These are phyloP conservation scores for Eucalyptus urophylla DNA, from an alignment of 345 rosid species.

Conservation along the genomic window DNA sequence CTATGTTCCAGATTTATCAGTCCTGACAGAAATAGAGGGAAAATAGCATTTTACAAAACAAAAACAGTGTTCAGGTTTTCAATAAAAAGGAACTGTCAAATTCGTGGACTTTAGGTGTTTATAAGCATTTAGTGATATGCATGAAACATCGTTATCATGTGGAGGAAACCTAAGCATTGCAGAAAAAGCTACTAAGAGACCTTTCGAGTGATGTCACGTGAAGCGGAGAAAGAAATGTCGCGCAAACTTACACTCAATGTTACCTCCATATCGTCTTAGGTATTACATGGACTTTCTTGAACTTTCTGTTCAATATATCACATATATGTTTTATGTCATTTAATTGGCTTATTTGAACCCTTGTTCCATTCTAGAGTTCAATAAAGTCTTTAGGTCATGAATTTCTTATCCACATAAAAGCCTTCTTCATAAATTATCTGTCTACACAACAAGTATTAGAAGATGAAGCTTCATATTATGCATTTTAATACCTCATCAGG, in stretches of 20 bases:
- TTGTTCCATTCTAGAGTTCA: neutral
- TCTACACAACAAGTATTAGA: neutral
- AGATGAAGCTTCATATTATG: neutral
- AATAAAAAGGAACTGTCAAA: neutral
- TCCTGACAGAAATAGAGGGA: neutral
- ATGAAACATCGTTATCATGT: neutral
- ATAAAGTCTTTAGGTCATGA: neutral
- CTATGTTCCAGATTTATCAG: neutral
- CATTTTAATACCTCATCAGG: conserved; percentile 47
- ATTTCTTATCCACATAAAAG: neutral
- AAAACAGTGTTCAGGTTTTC: neutral
- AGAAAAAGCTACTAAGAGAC: neutral
- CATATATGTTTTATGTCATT: neutral
- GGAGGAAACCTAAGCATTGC: neutral
- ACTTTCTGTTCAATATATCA: neutral
- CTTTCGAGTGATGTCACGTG: neutral
- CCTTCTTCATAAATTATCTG: neutral
- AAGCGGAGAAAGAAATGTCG: neutral
- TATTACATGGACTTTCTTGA: neutral
- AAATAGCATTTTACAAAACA: neutral
- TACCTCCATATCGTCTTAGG: neutral
- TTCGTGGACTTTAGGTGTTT: neutral
- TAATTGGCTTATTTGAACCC: neutral
- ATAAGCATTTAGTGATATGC: neutral
- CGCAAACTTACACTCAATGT: neutral